Evolutionary conservation across 164 flowering plant species (phyloP), one percentile per base, ranked within the genome.

Genomic region (Macadamia tetraphylla): DNA sequence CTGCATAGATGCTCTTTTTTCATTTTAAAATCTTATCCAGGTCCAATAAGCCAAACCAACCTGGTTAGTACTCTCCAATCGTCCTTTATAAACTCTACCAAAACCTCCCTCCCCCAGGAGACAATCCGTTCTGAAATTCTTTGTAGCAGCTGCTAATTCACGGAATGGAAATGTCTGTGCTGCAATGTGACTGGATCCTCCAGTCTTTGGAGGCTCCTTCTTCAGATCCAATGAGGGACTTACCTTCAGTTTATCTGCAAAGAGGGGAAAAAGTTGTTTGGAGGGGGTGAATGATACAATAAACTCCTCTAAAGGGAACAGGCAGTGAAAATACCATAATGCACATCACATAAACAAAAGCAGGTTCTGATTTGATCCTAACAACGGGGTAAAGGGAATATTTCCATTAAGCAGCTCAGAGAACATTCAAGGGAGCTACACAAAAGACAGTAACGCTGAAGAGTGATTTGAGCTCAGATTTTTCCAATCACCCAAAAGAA

Each of bases 21-120:
- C 17, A 6, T 49, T 56, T 51, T 61, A 51, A 43, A 61, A 10
- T 62, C 52, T 35, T 5, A 35, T 2, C 40, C 40, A 35, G 17
- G 6, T 30, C 15, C 31, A 5, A 51, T 32, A 3, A 66, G 49
- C 30, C 11, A 0, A 31, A 60, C 74, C 0, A 53, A 88, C 97
- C 90, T 90, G 85, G 23, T 79, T 72, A 51, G 83, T 76, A 58
- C 72, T 83, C 63, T 80, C 86, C 69, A 92, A 73, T 58, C 64
- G 60, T 15, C 95, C 97, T 75, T 84, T 89, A 68, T 83, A 92
- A 52, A 92, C 97, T 79, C 87, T 81, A 23, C 95, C 97, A 71
- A 92, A 92, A n/a, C 97, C 97, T 73, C 97, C 97, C 74, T 87
- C 92, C 3, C 97, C 97, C 64, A 92, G 57, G 49, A 84, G 82